These are phyloP conservation scores for Hortaea sp. DNA, from an alignment of 2,329 filamentous ascomycete species.

Conservation along the genomic window DNA sequence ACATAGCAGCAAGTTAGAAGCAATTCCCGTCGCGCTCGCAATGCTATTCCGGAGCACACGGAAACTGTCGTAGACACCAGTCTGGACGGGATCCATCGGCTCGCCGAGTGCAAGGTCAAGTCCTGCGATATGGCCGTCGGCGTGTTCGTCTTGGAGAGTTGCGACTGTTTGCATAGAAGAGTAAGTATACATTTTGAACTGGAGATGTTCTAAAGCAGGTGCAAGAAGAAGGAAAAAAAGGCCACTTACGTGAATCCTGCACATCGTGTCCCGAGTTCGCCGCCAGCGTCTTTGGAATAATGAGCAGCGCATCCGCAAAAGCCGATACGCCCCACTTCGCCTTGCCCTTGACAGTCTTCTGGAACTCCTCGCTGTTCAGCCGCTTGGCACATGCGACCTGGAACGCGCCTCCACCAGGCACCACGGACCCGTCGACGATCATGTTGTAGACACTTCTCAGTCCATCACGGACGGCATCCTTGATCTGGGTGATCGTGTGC, in stretches of 20 bases:
- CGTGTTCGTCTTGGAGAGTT: constrained; percentile 72
- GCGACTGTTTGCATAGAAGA: constrained; percentile 49
- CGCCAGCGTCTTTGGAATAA: constrained; percentile 95
- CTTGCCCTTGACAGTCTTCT: constrained; percentile 91
- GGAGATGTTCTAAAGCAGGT: background rate
- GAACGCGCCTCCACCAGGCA: constrained; percentile 90
- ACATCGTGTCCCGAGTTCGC: constrained; percentile 95
- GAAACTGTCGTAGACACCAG: constrained; percentile 94
- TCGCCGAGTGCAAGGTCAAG: constrained; percentile 78
- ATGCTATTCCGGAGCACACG: constrained; percentile 87
- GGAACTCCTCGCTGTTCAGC: constrained; percentile 76
- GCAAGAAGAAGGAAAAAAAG: background rate
- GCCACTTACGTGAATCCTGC: constrained; percentile 74
- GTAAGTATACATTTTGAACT: background rate
- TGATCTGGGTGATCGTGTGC: constrained; percentile 94
- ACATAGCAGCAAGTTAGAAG: constrained; percentile 86
- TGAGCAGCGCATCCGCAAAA: constrained; percentile 85
- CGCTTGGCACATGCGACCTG: constrained; percentile 86
- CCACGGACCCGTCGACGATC: constrained; percentile 94
- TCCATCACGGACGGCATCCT: constrained; percentile 89
- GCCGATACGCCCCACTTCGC: constrained; percentile 91
- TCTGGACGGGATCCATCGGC: constrained; percentile 88
- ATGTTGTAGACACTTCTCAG: constrained; percentile 97
- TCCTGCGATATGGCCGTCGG: constrained; percentile 75
- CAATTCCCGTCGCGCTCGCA: constrained; percentile 88